phyloP scores from a whole-genome alignment of 2,329 filamentous ascomycete genomes.

The Talaromyces rugulosus region DNA sequence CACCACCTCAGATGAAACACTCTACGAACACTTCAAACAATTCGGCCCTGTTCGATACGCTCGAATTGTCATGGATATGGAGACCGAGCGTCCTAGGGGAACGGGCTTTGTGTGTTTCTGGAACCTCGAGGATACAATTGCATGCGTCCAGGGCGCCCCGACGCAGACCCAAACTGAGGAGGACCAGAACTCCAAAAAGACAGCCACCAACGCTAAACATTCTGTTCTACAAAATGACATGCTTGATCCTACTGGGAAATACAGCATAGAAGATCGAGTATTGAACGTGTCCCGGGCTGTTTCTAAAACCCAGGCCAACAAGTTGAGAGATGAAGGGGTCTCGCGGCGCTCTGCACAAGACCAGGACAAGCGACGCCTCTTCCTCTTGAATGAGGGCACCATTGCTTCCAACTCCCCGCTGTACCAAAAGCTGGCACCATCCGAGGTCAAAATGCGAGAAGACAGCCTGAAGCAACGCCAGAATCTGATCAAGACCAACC shows the following conservation, averaged over 20 bases:
- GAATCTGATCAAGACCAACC: slow-evolving; percentile 85
- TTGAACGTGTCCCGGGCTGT: slow-evolving; percentile 82
- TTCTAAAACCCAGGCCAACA: slow-evolving; percentile 72
- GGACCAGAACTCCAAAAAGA: slow-evolving; percentile 34
- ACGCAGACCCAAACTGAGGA: slow-evolving; percentile 43
- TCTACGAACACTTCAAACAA: slow-evolving; percentile 79
- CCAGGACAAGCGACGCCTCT: slow-evolving; percentile 86
- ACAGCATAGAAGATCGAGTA: slow-evolving; percentile 86
- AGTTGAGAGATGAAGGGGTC: slow-evolving; percentile 66
- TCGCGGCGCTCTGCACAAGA: slow-evolving; percentile 62
- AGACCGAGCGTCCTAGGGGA: slow-evolving; percentile 80
- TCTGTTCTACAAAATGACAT: slow-evolving; percentile 86
- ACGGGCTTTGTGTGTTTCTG: slow-evolving; percentile 96
- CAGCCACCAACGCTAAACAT: slow-evolving; percentile 55
- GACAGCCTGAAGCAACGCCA: slow-evolving; percentile 82
- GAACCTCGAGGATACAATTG: slow-evolving; percentile 67
- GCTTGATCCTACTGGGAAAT: slow-evolving; percentile 74
- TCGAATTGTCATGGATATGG: slow-evolving; percentile 80
- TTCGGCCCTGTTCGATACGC: slow-evolving; percentile 91
- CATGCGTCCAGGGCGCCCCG: slow-evolving; percentile 73
- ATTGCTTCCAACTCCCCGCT: slow-evolving; percentile 73
- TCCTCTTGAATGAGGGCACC: slow-evolving; percentile 79
- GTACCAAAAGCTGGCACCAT: slow-evolving; percentile 68
- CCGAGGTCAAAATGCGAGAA: slow-evolving; percentile 84
- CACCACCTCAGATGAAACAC: slow-evolving; percentile 72